phyloP scores from a whole-genome alignment of 805 yeast species.

The Saccharomycopsis javanensis region DNA sequence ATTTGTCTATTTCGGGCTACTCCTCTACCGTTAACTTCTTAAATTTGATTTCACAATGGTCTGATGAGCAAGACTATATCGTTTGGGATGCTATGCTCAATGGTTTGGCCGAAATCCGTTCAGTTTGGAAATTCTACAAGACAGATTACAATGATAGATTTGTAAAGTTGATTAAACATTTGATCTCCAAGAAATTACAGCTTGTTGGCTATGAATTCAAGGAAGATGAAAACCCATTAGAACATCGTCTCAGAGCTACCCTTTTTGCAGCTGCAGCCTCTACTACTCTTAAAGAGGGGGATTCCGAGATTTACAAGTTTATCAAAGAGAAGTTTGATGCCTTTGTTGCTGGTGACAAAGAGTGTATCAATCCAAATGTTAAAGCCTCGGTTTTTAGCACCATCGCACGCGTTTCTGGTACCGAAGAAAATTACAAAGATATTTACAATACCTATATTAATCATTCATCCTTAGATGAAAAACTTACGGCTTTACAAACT shows the following conservation, averaged over 20 bases:
- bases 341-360: constrained; percentile 51
- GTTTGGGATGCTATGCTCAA: constrained; percentile 57
- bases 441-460: constrained; percentile 49
- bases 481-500: constrained; percentile 55
- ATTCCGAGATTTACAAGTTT: constrained; percentile 29
- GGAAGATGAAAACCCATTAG: constrained; percentile 44
- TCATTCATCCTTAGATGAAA: constrained; percentile 57
- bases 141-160: constrained; percentile 37
- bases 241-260: constrained; percentile 56
- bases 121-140: constrained; percentile 48
- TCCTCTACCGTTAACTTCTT: constrained; percentile 53
- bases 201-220: constrained; percentile 58
- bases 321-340: constrained; percentile 42
- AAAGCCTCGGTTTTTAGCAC: constrained; percentile 54
- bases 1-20: constrained; percentile 62
- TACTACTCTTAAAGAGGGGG: constrained; percentile 28
- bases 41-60: constrained; percentile 51
- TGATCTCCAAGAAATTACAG: constrained; percentile 45
- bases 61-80: constrained; percentile 47
- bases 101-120: constrained; percentile 38
- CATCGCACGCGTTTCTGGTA: constrained; percentile 58
- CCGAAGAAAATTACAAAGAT: constrained; percentile 47
- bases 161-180: constrained; percentile 41
- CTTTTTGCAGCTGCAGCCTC: constrained; percentile 53
- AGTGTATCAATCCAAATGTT: constrained; percentile 66